Evolutionary conservation across 306 rosid genomes (phyloP).

Genomic region (Malus sieversii): DNA sequence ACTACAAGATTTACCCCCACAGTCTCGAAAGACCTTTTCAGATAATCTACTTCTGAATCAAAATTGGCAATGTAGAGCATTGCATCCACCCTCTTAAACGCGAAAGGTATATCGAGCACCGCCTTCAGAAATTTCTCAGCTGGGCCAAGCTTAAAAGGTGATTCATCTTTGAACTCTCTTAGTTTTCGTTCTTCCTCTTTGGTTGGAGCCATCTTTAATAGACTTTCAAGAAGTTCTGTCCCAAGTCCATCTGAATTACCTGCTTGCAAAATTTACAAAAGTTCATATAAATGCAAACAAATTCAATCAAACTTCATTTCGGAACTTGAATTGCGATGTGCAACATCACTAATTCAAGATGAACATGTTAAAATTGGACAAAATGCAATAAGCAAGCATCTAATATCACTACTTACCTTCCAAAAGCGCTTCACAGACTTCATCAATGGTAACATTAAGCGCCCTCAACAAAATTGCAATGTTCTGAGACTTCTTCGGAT

Average conservation of each 20-base stretch:
- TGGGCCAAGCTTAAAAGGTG: slow-evolving; percentile 76
- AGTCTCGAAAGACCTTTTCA: slow-evolving; percentile 55
- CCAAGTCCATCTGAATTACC: slow-evolving; percentile 77
- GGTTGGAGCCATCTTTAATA: slow-evolving; percentile 89
- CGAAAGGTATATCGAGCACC: slow-evolving; percentile 78
- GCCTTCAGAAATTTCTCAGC: slow-evolving; percentile 93
- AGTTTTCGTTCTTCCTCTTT: slow-evolving; percentile 69
- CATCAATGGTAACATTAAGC: slow-evolving; percentile 79
- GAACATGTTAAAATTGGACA: neutral
- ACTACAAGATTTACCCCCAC: slow-evolving; percentile 48
- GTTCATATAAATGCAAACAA: neutral
- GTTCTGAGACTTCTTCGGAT: slow-evolving; percentile 94
- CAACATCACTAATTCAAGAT: neutral
- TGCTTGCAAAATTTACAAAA: slow-evolving; percentile 18
- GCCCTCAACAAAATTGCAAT: slow-evolving; percentile 86
- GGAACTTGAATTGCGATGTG: neutral
- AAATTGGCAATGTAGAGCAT: slow-evolving; percentile 90
- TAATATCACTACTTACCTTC: slow-evolving; percentile 39
- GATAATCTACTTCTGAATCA: slow-evolving; percentile 84
- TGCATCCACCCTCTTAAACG: slow-evolving; percentile 83
- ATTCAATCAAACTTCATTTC: neutral
- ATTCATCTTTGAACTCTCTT: slow-evolving; percentile 63
- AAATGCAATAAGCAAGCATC: neutral
- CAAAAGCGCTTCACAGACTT: slow-evolving; percentile 81
- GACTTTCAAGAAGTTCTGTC: slow-evolving; percentile 78